Percentiles rank a stretch among this genome's conserved stretches.
Evolutionary conservation across 345 rosid species (phyloP).

Genomic region (Eucalyptus cladocalyx): DNA sequence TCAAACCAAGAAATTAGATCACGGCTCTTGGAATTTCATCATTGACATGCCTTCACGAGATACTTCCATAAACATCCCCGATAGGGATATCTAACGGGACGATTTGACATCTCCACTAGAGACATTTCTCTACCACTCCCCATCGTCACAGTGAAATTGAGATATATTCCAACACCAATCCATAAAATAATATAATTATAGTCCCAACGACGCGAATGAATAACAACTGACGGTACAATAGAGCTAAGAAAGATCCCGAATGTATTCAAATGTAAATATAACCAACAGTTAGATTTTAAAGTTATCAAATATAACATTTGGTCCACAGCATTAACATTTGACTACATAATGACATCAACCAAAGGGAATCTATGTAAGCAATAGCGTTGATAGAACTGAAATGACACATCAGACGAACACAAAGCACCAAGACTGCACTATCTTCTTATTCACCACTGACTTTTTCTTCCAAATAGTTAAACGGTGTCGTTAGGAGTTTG

Average conservation of each 20-base stretch:
- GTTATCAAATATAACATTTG: not conserved
- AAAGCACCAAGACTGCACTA: not conserved
- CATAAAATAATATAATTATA: too few relatives aligned
- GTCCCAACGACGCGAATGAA: not conserved
- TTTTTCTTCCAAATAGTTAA: not conserved
- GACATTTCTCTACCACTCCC: not conserved
- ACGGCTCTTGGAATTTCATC: not conserved
- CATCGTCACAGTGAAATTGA: not conserved
- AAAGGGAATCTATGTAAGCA: not conserved
- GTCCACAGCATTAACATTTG: not conserved
- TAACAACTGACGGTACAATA: not conserved
- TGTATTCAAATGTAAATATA: not conserved
- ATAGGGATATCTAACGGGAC: not conserved
- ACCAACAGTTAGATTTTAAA: not conserved
- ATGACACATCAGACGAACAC: not conserved
- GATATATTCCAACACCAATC: not conserved
- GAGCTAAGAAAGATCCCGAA: not conserved
- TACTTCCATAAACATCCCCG: not conserved
- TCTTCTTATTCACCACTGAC: not conserved
- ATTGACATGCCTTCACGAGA: not conserved
- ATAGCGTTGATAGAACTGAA: not conserved
- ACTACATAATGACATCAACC: not conserved
- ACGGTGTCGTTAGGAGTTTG: not conserved
- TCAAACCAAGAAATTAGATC: not conserved
- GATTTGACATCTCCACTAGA: accelerated